Conservation (phyloP, 1,284 basidiomycete species). For the Sphaerobolus stellatus region DNA sequence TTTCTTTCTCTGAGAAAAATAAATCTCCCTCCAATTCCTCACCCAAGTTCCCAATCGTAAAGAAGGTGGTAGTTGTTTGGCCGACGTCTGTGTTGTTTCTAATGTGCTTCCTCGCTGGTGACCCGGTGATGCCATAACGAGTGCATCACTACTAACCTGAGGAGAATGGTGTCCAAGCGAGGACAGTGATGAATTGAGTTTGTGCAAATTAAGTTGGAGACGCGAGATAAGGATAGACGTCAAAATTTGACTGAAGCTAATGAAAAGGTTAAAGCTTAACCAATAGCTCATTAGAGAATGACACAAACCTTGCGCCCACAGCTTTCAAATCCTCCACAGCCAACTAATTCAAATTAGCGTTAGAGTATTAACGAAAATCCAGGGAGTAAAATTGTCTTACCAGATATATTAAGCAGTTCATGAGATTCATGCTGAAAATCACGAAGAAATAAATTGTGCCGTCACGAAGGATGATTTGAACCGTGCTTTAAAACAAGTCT, state of each 20-base stretch:
- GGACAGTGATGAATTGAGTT: too few species aligned
- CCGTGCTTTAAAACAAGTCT: not conserved
- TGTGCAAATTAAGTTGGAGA: not conserved
- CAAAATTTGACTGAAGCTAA: not conserved
- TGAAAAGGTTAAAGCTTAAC: not conserved
- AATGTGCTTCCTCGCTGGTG: too few species aligned
- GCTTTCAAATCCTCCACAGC: not conserved
- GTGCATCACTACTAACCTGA: too few species aligned
- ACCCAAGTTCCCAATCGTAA: not conserved
- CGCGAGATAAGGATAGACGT: slow-evolving; percentile 1
- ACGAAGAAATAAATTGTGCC: slow-evolving; percentile 2
- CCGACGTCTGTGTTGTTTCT: not conserved
- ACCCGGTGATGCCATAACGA: not conserved
- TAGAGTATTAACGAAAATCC: not conserved
- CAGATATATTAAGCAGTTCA: slow-evolving; percentile 1
- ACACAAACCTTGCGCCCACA: not conserved
- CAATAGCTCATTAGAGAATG: not conserved
- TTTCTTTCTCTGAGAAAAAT: too few species aligned
- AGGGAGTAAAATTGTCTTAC: too few species aligned
- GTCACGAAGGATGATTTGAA: not conserved
- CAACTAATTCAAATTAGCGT: not conserved
- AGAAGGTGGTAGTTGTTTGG: not conserved
- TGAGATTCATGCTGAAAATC: slow-evolving; percentile 1
- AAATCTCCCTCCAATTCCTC: not conserved
- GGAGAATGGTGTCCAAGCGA: too few species aligned